phyloP scores from a whole-genome alignment of 2,329 filamentous ascomycete genomes.

The Epichloe uncinata region DNA sequence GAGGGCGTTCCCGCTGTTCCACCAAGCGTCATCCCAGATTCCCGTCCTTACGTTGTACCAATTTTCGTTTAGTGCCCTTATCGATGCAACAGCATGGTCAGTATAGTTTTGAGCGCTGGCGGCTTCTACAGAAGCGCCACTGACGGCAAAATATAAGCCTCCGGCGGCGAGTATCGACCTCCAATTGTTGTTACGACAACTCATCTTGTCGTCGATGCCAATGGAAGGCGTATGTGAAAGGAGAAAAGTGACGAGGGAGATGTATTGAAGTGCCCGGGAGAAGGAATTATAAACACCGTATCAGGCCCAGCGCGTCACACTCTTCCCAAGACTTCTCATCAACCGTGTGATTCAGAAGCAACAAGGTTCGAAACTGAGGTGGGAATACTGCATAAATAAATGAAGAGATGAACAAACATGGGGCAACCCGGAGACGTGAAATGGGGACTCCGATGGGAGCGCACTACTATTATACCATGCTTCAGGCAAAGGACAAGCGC shows the following conservation, averaged over 20 bases:
- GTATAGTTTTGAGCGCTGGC: conserved; percentile 17
- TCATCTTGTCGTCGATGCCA: background rate
- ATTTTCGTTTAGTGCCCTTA: conserved; percentile 33
- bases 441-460: background rate
- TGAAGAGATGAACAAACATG: background rate
- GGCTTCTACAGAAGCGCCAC: conserved; percentile 2
- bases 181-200: background rate
- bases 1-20: conserved; percentile 57
- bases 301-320: background rate
- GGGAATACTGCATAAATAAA: background rate
- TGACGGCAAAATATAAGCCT: background rate
- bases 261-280: background rate
- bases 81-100: conserved; percentile 18
- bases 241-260: background rate
- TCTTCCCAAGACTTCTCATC: background rate
- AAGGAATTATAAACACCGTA: background rate
- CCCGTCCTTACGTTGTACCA: conserved; percentile 50
- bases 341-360: conserved; percentile 1
- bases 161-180: conserved; percentile 5
- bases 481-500: background rate
- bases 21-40: conserved; percentile 56
- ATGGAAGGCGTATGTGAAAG: background rate
- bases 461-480: conserved; percentile 1
- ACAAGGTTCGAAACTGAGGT: background rate
- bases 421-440: background rate